Base-by-base conservation (phyloP, 2,329 filamentous ascomycete species). In the Penicillium sp. region DNA sequence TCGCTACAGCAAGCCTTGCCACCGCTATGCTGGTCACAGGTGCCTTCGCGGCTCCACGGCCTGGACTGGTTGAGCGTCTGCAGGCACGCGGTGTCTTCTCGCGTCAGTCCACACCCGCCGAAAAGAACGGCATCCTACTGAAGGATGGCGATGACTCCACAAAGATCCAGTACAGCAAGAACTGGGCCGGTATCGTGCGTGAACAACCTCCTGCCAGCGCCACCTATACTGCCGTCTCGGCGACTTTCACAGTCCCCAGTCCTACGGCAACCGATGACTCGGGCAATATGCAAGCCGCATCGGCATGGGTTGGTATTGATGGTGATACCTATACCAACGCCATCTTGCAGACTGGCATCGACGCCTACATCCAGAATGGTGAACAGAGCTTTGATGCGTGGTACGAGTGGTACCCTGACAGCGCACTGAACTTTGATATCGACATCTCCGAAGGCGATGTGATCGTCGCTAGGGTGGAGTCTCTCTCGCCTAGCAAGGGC, bases 391-490 rank as follows among this genome's bases (percentile, higher is more conserved):
- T 79, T 63, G 78, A 82, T 53, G 81, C 82, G 18, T 86, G 83
- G 82, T 85, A 83, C 63, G 83, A 85, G 68, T 86, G 82, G 83
- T 84, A 80, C 61, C 82, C 83, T 1, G 79, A 83, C 63, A 79
- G 79, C 60, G 78, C 82, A 25, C 78, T 82, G 61, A 77, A 81
- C 64, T 85, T 84, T 68, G 73, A 75, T 52, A 73, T 85, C 56
- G 51, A 64, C 2, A 69, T 83, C 49, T 61, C 66, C 18, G 75
- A 76, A 1, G 81, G 81, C 14, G 75, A 83, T 51, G 65, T 67
- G 5, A 76, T 83, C 53, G 59, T 75, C 64, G 54, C 76, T 71
- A 57, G 69, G 53, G 58, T 77, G 73, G 5, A 77, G 66, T 56
- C 67, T 1, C 54, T 35, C 2, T 77, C 74, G 22, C 77, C 67